A percentile compares a stretch with the other conserved stretches of the same genome.
Evolutionary conservation across 768 basidiomycete species (phyloP).

Genomic region (Dentipellis sp.): DNA sequence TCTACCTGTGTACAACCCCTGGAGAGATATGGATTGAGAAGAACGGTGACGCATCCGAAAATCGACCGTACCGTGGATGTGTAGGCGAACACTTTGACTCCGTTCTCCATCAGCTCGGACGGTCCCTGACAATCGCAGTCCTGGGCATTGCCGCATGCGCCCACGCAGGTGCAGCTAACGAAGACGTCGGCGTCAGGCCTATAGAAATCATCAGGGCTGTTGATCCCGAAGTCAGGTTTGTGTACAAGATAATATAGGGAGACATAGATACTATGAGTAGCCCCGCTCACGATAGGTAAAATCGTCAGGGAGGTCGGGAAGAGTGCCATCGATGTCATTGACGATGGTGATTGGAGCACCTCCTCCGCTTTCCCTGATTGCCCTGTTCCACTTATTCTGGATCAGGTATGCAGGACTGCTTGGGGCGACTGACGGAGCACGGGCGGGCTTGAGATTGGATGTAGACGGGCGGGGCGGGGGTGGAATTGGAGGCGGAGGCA

Average conservation of each 20-base stretch:
- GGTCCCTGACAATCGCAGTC: conserved; percentile 40
- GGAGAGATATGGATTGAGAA: background rate
- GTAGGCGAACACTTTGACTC: conserved; percentile 33
- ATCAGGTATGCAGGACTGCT: background rate
- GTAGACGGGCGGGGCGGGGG: background rate
- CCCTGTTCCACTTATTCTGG: background rate
- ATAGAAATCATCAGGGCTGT: background rate
- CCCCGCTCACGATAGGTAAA: background rate
- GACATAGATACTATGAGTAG: background rate
- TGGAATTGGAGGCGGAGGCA: background rate
- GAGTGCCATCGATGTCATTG: background rate
- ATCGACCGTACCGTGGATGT: conserved; percentile 22
- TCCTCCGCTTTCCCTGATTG: background rate
- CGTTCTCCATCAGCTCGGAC: conserved; percentile 29
- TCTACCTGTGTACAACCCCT: conserved; percentile 45
- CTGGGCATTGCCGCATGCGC: conserved; percentile 22
- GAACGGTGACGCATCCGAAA: background rate
- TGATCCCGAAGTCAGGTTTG: no score
- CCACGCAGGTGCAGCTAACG: conserved; percentile 34
- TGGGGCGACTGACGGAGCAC: background rate
- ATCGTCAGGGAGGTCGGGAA: background rate
- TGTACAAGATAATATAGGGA: background rate
- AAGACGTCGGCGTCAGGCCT: conserved; percentile 24
- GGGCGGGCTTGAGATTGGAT: background rate
- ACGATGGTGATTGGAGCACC: background rate